phyloP scores from a whole-genome alignment of 495 filamentous ascomycete genomes.

The Aspergillus nanangensis region DNA sequence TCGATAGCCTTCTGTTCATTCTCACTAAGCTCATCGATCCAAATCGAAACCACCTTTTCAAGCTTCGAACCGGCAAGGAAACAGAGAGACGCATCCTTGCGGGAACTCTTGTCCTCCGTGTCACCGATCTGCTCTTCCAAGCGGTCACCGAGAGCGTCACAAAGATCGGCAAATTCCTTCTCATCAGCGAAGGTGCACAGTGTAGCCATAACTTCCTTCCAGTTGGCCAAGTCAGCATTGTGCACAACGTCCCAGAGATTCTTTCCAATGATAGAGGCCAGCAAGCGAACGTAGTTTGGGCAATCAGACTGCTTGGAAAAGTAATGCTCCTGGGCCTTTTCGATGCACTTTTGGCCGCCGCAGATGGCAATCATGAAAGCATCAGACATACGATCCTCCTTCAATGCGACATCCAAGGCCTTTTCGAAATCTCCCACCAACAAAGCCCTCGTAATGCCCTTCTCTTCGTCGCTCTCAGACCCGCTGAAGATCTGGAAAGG shows the following conservation, averaged over 20 bases:
- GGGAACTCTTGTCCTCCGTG: constrained; percentile 46
- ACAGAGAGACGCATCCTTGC: constrained; percentile 93
- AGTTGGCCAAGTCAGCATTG: constrained; percentile 86
- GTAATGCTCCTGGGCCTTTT: constrained; percentile 90
- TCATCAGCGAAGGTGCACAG: constrained; percentile 92
- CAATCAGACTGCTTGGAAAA: constrained; percentile 74
- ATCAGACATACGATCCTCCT: constrained; percentile 86
- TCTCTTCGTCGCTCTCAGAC: constrained; percentile 74
- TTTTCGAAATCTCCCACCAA: constrained; percentile 88
- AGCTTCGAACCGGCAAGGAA: constrained; percentile 93
- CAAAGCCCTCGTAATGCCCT: constrained; percentile 79
- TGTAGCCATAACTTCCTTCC: constrained; percentile 95
- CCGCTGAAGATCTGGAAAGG: constrained; percentile 84
- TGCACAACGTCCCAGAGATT: constrained; percentile 98
- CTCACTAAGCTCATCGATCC: constrained; percentile 84
- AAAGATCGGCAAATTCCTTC: constrained; percentile 91
- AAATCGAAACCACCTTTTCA: constrained; percentile 93
- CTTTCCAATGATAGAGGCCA: constrained; percentile 90
- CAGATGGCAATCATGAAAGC: constrained; percentile 98
- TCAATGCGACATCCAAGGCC: constrained; percentile 81
- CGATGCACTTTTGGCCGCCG: constrained; percentile 87
- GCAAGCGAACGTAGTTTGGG: constrained; percentile 87
- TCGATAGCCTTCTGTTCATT: constrained; percentile 70
- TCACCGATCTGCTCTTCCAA: constrained; percentile 64
- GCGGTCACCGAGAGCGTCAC: constrained; percentile 90